Conservation (phyloP, 768 basidiomycete species). For the Cantharellus cinnabarinus region DNA sequence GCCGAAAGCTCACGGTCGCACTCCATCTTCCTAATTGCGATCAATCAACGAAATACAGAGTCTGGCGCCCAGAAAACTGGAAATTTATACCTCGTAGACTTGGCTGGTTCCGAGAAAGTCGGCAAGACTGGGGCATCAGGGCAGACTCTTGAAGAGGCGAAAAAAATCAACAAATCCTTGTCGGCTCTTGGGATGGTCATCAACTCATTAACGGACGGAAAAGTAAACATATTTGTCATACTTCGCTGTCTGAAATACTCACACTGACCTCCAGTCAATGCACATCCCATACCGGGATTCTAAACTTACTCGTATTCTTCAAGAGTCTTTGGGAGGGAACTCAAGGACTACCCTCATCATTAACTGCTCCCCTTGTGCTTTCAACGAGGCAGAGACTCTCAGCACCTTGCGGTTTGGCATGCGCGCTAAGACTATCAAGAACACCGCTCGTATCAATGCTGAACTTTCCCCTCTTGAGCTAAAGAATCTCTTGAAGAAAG, state of each 20-base stretch:
- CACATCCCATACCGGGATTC: constrained; percentile 98
- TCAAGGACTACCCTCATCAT: constrained; percentile 95
- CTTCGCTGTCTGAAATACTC: not conserved
- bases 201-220: constrained; percentile 89
- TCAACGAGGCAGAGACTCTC: constrained; percentile 92
- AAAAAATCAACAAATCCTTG: constrained; percentile 99
- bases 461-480: constrained; percentile 93
- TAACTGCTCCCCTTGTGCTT: constrained; percentile 94
- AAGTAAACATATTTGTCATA: constrained; percentile 32
- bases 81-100: constrained; percentile 90
- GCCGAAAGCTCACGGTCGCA: constrained; percentile 97
- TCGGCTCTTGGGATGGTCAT: constrained; percentile 99
- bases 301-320: constrained; percentile 93
- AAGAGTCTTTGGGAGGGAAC: constrained; percentile 95
- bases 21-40: constrained; percentile 95
- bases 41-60: constrained; percentile 91
- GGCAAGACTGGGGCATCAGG: constrained; percentile 99
- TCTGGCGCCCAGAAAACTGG: constrained; percentile 91
- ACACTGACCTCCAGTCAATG: constrained; percentile 40
- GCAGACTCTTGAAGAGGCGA: constrained; percentile 96
- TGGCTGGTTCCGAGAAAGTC: constrained; percentile 97
- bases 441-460: constrained; percentile 94
- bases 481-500: constrained; percentile 77
- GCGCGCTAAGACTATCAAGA: constrained; percentile 99
- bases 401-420: constrained; percentile 98